Evolutionary conservation across 169 alveolate genomes (phyloP).

Genomic region (Neospora caninum): DNA sequence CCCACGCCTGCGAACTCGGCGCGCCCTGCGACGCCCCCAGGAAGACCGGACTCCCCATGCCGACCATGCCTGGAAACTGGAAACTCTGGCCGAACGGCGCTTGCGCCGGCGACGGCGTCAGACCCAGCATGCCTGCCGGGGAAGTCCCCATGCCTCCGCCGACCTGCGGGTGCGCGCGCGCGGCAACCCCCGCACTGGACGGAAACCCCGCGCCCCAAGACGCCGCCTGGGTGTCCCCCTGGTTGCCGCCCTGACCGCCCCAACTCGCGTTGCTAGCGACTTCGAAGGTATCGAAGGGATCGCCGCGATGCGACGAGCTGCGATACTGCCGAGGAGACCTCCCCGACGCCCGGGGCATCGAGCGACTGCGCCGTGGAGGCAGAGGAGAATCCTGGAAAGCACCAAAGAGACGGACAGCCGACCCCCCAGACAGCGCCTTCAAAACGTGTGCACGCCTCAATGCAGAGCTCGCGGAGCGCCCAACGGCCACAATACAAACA

Average conservation of each 20-base stretch:
- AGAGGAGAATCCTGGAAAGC: slow-evolving; percentile 15
- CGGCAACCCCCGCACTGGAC: neutral
- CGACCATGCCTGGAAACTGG: neutral
- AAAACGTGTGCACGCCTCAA: too few relatives aligned
- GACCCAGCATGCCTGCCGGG: neutral
- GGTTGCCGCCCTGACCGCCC: slow-evolving; percentile 1
- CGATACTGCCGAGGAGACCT: neutral
- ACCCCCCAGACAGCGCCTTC: too few relatives aligned
- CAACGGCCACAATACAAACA: too few relatives aligned
- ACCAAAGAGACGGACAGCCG: neutral
- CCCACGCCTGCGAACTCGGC: neutral
- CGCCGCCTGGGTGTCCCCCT: neutral
- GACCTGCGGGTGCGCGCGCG: neutral
- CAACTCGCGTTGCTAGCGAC: neutral
- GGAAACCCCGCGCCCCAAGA: neutral
- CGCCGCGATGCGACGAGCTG: neutral
- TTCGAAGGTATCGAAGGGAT: slow-evolving; percentile 8
- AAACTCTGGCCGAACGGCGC: neutral
- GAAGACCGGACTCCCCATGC: neutral
- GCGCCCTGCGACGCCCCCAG: neutral
- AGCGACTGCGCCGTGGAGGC: slow-evolving; percentile 38
- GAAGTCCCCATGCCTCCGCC: neutral
- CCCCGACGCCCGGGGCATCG: slow-evolving; percentile 19
- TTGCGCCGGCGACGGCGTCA: neutral
- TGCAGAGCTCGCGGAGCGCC: too few relatives aligned